phyloP scores from a whole-genome alignment of 78 protist genomes.

The Abeoforma whisleri region DNA sequence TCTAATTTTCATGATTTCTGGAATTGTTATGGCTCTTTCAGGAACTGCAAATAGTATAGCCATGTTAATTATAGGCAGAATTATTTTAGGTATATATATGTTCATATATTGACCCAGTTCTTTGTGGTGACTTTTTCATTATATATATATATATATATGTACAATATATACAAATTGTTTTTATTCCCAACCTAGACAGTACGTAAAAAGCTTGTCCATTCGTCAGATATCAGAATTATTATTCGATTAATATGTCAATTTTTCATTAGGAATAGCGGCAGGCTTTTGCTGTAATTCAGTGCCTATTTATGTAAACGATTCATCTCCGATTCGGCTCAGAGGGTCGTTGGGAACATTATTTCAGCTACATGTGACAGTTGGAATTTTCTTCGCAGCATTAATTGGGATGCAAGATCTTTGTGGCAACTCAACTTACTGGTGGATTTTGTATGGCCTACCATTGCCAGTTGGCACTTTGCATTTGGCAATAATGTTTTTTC shows the following conservation, averaged over 20 bases:
- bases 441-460: too few species aligned
- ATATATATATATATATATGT: too few species aligned
- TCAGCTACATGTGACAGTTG: neutral
- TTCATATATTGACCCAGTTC: too few species aligned
- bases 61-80: neutral
- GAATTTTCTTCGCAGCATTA: too few species aligned
- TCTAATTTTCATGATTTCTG: neutral
- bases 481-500: too few species aligned
- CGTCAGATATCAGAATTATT: neutral
- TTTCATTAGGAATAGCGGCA: neutral
- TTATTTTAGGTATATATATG: neutral
- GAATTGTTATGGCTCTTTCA: neutral
- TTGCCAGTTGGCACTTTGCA: too few species aligned
- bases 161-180: too few species aligned
- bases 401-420: too few species aligned
- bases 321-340: neutral
- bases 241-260: neutral
- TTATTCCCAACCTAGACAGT: neutral
- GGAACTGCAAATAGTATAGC: too few species aligned
- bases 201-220: neutral
- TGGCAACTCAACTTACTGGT: too few species aligned
- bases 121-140: neutral
- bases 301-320: slow-evolving; percentile 4
- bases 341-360: slow-evolving; percentile 12
- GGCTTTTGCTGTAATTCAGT: slow-evolving; percentile 9